Evolutionary conservation across 768 basidiomycete genomes (phyloP), one percentile per base, ranked within the genome.

Genomic region (Pulveroboletus sp.): DNA sequence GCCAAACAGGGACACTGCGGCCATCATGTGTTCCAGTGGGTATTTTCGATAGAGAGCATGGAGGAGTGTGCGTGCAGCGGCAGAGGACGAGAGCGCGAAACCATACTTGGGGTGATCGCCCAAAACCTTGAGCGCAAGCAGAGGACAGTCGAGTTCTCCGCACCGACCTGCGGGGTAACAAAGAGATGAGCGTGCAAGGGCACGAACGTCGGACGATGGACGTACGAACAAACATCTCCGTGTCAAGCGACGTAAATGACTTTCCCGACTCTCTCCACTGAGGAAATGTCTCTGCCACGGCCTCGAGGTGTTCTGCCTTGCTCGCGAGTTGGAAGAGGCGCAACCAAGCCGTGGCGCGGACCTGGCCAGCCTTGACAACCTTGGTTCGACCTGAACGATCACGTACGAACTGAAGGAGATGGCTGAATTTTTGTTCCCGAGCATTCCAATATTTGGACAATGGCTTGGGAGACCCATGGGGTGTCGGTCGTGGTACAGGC

Each of bases 41-140:
- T 75, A 62, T 15, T 71, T 58, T 42, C 65, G 51, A 58, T 80
- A 77, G 3, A 86, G 69, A 1, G 81, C 73, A 50, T 85, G 78
- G 1, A 86, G 61, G 39, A 87, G 76, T 37, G 72, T 74, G 5
- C 77, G 82, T 0, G 76, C 85, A 2, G 76, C 79, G 0, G 69
- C 55, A 9, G 78, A 67, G 3, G 78, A 76, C 8, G 57, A 49
- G 12, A 86, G 71, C 18, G 69, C 62, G 15, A 86, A 55, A 43
- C 78, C 76, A 62, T 86, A 84, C 60, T 80, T 82, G 12, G 81
- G 70, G 49, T 76, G 83, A 59, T 86, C 69, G 18, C 79, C 77
- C 59, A 84, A 83, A 18, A 85, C 77, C 31, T 76, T 68, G 11
- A 88, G 68, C 3, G 83, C 82, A 35, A 86, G 73, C 24, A 67